Evolutionary conservation across 2,329 filamentous ascomycete species (phyloP).

Genomic region (Thermochaetoides dissita): DNA sequence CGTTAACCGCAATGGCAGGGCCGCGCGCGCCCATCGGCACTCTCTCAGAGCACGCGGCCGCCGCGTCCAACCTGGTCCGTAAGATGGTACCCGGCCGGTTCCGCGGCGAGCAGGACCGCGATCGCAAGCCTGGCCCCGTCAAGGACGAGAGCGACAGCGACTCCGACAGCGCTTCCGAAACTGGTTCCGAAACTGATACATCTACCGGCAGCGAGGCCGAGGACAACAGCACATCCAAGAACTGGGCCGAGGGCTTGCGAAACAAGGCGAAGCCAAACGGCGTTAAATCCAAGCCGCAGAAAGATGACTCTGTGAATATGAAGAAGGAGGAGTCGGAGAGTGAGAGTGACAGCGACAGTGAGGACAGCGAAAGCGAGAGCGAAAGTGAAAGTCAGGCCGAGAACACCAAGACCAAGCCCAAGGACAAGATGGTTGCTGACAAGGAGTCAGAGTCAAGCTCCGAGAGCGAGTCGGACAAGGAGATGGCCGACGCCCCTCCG

Average conservation of each 20-base stretch:
- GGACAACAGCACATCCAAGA: not conserved
- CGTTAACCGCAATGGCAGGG: slow-evolving; percentile 15
- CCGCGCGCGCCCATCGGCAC: slow-evolving; percentile 19
- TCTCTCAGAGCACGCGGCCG: slow-evolving; percentile 17
- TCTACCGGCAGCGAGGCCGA: slow-evolving; percentile 1
- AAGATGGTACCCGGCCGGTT: slow-evolving; percentile 9
- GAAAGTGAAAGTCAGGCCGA: slow-evolving; percentile 16
- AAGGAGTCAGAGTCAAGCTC: slow-evolving; percentile 2
- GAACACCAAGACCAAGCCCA: slow-evolving; percentile 9
- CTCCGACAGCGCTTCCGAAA: slow-evolving; percentile 6
- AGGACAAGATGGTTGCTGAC: not conserved
- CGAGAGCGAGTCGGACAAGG: slow-evolving; percentile 9
- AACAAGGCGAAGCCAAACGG: too few relatives aligned
- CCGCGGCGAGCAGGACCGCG: slow-evolving; percentile 6
- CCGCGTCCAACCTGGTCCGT: slow-evolving; percentile 13
- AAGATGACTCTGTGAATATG: not conserved
- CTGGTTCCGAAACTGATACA: slow-evolving; percentile 1
- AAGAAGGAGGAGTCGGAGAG: slow-evolving; percentile 4
- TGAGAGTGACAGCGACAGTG: slow-evolving; percentile 10
- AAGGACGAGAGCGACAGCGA: slow-evolving; percentile 11
- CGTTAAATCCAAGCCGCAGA: slow-evolving; percentile 1
- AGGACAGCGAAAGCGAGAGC: slow-evolving; percentile 9
- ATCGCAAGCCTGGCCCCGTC: slow-evolving; percentile 5
- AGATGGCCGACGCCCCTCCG: slow-evolving; percentile 2
- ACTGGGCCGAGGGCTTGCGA: not conserved